These are phyloP conservation scores for Xylariales sp. DNA, from an alignment of 2,329 filamentous ascomycete genomes.

Conservation along the genomic window DNA sequence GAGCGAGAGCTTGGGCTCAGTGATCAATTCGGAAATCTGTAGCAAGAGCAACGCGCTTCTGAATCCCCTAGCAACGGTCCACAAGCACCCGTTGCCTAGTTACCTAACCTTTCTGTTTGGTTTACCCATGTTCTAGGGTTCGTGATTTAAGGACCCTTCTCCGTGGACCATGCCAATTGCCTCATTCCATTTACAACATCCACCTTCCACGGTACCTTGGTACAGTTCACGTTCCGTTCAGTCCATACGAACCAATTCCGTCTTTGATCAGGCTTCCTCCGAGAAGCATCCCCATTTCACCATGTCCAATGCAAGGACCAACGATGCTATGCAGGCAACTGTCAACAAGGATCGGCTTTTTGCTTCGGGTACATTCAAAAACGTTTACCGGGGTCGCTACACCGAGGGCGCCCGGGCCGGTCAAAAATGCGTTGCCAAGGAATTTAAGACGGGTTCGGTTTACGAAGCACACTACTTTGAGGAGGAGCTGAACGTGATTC, in stretches of 20 bases:
- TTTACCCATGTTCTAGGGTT: too few species aligned
- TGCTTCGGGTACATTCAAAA: constrained; percentile 33
- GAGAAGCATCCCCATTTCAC: not conserved
- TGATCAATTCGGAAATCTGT: too few species aligned
- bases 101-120: too few species aligned
- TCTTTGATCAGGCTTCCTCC: not conserved
- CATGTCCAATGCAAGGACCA: constrained; percentile 15
- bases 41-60: too few species aligned
- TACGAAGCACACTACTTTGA: constrained; percentile 51
- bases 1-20: too few species aligned
- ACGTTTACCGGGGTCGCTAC: constrained; percentile 49
- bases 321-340: not conserved
- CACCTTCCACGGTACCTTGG: too few species aligned
- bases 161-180: too few species aligned
- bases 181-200: too few species aligned
- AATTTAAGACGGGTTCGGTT: constrained; percentile 54
- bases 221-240: too few species aligned
- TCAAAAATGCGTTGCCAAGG: constrained; percentile 52
- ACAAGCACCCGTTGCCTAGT: too few species aligned
- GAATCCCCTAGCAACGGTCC: too few species aligned
- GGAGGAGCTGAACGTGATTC: constrained; percentile 53
- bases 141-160: too few species aligned
- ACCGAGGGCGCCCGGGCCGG: constrained; percentile 46
- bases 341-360: not conserved
- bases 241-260: not conserved